phyloP scores from a whole-genome alignment of 352 stramenopile species.

The Saprolegnia parasitica region DNA sequence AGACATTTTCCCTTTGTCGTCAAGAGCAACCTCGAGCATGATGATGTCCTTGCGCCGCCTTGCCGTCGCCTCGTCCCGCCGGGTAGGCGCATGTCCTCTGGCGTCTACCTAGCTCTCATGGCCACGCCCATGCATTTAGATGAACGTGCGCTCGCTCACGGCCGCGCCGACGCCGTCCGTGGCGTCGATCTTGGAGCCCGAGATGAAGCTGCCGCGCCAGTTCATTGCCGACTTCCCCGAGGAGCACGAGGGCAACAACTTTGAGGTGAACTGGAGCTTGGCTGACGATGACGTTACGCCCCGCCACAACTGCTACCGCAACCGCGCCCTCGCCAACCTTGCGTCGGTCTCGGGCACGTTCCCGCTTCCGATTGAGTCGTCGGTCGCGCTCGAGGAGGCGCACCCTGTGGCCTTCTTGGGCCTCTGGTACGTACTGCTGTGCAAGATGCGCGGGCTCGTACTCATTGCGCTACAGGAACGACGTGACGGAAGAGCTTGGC shows the following conservation, averaged over 20 bases:
- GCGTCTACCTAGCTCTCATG: neutral
- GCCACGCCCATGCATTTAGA: neutral
- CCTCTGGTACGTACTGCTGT: conserved; percentile 13
- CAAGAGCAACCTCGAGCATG: conserved; percentile 3
- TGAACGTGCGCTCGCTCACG: neutral
- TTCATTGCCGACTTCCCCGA: conserved; percentile 48
- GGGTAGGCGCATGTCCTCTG: neutral
- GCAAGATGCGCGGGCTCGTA: neutral
- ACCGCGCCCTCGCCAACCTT: conserved; percentile 32
- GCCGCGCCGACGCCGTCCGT: conserved; percentile 15
- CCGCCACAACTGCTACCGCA: conserved; percentile 69
- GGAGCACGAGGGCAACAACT: conserved; percentile 74
- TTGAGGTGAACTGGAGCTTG: conserved; percentile 85
- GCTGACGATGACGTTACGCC: conserved; percentile 76
- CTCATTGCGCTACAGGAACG: conserved; percentile 9
- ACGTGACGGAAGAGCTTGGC: conserved; percentile 67
- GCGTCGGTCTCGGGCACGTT: neutral
- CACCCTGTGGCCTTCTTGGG: conserved; percentile 58
- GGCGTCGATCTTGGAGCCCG: conserved; percentile 11
- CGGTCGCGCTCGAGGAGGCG: conserved; percentile 48
- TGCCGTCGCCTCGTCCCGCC: neutral
- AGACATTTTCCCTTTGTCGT: conserved; percentile 5
- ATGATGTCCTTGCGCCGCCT: conserved; percentile 2
- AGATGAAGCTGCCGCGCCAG: neutral
- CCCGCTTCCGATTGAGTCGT: neutral